phyloP scores from a whole-genome alignment of 2,329 filamentous ascomycete genomes.

The Aspergillus nomiae region DNA sequence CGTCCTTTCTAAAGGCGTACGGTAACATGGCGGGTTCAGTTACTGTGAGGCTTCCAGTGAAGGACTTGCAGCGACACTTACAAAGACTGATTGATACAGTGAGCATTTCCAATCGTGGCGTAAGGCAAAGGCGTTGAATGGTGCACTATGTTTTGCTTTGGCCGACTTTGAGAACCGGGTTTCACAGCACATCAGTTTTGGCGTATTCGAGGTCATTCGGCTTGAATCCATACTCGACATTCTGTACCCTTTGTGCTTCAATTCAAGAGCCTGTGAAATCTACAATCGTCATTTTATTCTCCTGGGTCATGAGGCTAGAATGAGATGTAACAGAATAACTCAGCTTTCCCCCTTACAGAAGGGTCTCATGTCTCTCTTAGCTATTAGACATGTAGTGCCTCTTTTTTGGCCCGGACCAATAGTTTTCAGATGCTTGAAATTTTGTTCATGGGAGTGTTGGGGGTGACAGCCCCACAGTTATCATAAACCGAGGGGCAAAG shows the following conservation, averaged over 20 bases:
- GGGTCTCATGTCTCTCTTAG: neutral
- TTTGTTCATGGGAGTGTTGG: neutral
- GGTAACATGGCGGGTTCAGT: neutral
- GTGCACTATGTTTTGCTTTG: conserved; percentile 10
- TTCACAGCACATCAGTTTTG: conserved; percentile 3
- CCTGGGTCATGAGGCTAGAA: conserved; percentile 5
- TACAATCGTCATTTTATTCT: neutral
- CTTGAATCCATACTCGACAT: neutral
- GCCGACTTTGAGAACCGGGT: conserved; percentile 5
- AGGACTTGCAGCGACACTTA: conserved; percentile 10
- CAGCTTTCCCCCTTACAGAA: neutral
- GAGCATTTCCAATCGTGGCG: conserved; percentile 20
- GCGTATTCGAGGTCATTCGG: neutral
- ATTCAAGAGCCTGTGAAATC: neutral
- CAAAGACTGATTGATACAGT: conserved; percentile 19
- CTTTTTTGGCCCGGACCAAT: neutral
- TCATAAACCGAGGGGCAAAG: conserved; percentile 4
- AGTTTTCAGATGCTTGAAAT: neutral
- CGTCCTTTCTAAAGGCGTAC: neutral
- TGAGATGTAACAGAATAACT: conserved; percentile 2
- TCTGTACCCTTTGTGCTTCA: neutral
- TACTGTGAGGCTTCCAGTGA: conserved; percentile 10
- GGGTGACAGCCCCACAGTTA: conserved; percentile 3
- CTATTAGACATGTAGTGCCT: neutral
- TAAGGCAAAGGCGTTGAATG: conserved; percentile 23